Evolutionary conservation across 2,329 filamentous ascomycete species (phyloP).

Genomic region (Alternaria novae-zelandiae): DNA sequence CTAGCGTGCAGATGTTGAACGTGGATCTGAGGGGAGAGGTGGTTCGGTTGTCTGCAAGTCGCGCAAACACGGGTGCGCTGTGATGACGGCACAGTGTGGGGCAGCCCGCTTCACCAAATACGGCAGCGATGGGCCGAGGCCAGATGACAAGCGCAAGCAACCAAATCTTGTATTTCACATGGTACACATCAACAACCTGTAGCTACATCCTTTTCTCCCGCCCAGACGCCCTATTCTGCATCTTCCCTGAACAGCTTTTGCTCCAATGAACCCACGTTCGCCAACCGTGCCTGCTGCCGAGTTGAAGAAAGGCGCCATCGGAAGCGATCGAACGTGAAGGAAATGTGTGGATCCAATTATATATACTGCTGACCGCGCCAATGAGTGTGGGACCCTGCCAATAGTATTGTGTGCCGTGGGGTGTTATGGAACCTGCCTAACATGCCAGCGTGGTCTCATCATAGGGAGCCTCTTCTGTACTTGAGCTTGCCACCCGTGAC

Average conservation of each 20-base stretch:
- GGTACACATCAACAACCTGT: neutral
- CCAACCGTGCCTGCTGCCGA: neutral
- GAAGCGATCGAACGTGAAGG: conserved; percentile 3
- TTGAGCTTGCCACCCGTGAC: neutral
- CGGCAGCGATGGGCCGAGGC: conserved; percentile 8
- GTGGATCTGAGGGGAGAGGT: conserved; percentile 14
- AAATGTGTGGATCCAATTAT: neutral
- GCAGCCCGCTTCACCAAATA: conserved; percentile 5
- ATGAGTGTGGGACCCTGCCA: conserved; percentile 1
- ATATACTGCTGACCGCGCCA: neutral
- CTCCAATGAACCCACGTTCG: neutral
- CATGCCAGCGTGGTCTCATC: conserved; percentile 11
- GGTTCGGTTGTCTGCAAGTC: conserved; percentile 5
- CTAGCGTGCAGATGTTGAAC: conserved; percentile 32
- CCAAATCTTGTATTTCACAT: neutral
- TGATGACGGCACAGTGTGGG: conserved; percentile 15
- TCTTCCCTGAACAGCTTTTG: neutral
- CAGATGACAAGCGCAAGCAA: conserved; percentile 1
- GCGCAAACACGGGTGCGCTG: conserved; percentile 8
- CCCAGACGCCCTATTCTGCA: neutral
- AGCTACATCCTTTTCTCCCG: neutral
- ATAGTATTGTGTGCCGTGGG: neutral
- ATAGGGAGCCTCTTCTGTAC: conserved; percentile 28
- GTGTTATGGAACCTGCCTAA: neutral
- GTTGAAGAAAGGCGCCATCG: neutral